phyloP scores from a whole-genome alignment of 2,329 filamentous ascomycete genomes.

The Alternaria hordeiaustralica region DNA sequence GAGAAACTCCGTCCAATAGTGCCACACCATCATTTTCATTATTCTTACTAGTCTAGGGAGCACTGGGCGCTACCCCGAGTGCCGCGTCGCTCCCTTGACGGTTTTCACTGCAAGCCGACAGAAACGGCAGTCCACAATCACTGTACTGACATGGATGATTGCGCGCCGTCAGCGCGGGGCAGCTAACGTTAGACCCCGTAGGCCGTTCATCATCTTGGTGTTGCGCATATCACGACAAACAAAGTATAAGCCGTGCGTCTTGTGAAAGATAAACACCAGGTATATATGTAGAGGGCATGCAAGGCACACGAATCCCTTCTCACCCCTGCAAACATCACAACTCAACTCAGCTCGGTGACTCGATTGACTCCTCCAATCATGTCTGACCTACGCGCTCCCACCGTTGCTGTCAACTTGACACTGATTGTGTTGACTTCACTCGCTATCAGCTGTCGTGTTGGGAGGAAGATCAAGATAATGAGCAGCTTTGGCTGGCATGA shows the following conservation, averaged over 20 bases:
- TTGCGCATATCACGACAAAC: not conserved
- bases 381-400: slow-evolving; percentile 21
- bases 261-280: not conserved
- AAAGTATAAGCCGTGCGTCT: not conserved
- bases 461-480: slow-evolving; percentile 29
- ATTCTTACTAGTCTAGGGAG: not conserved
- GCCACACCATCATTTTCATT: not conserved
- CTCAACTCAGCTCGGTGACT: not conserved
- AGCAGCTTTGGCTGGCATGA: slow-evolving; percentile 36
- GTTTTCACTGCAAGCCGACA: not conserved
- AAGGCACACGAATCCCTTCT: not conserved
- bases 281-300: not conserved
- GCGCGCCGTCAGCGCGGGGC: not conserved
- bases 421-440: slow-evolving; percentile 31
- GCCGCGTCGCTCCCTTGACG: not conserved
- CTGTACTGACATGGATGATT: not conserved
- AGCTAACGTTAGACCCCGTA: not conserved
- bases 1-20: not conserved
- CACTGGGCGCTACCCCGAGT: not conserved
- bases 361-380: not conserved
- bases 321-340: not conserved
- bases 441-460: slow-evolving; percentile 31
- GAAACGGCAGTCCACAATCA: not conserved
- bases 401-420: slow-evolving; percentile 33
- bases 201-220: not conserved